Percentiles rank a stretch among this genome's conserved stretches.
phyloP scores from a whole-genome alignment of 352 stramenopile species.

The Globisporangium abappressorium region DNA sequence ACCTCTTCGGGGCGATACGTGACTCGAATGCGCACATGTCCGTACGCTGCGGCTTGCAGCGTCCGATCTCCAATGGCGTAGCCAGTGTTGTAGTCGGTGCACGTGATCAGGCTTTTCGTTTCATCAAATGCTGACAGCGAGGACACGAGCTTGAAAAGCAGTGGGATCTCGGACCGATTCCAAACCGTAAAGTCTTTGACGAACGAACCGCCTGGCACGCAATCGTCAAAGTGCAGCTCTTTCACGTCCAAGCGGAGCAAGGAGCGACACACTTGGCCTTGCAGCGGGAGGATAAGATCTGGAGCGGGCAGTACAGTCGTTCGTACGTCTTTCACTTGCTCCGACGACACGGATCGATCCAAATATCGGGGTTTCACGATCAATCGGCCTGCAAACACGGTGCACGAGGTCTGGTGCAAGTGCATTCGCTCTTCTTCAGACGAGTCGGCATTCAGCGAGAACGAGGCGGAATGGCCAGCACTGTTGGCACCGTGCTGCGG shows the following conservation, averaged over 20 bases:
- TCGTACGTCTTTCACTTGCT: conserved; percentile 14
- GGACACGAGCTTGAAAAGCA: conserved; percentile 83
- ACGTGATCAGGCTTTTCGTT: conserved; percentile 69
- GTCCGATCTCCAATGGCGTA: conserved; percentile 82
- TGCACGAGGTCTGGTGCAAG: conserved; percentile 81
- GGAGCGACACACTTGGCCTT: conserved; percentile 82
- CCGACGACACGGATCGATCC: conserved; percentile 7
- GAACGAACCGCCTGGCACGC: conserved; percentile 80
- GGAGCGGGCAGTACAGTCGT: conserved; percentile 31
- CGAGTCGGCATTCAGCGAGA: conserved; percentile 46
- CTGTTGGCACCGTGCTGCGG: conserved; percentile 21
- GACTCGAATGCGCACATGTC: conserved; percentile 82
- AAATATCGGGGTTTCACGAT: conserved; percentile 46
- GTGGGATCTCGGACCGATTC: conserved; percentile 87
- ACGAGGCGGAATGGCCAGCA: conserved; percentile 9
- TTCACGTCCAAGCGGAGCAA: conserved; percentile 83
- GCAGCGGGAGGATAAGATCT: conserved; percentile 73
- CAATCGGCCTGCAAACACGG: conserved; percentile 63
- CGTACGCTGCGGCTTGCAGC: conserved; percentile 77
- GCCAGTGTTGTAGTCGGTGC: conserved; percentile 85
- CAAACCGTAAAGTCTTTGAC: conserved; percentile 90
- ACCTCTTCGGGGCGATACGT: conserved; percentile 83
- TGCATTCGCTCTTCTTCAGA: conserved; percentile 84
- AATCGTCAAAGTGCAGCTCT: conserved; percentile 88
- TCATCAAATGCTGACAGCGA: conserved; percentile 65